A percentile compares a stretch with the other conserved stretches of the same genome.
These are phyloP conservation scores for Fusarium tanahbumbuense DNA, from an alignment of 2,329 filamentous ascomycete genomes.

Conservation along the genomic window DNA sequence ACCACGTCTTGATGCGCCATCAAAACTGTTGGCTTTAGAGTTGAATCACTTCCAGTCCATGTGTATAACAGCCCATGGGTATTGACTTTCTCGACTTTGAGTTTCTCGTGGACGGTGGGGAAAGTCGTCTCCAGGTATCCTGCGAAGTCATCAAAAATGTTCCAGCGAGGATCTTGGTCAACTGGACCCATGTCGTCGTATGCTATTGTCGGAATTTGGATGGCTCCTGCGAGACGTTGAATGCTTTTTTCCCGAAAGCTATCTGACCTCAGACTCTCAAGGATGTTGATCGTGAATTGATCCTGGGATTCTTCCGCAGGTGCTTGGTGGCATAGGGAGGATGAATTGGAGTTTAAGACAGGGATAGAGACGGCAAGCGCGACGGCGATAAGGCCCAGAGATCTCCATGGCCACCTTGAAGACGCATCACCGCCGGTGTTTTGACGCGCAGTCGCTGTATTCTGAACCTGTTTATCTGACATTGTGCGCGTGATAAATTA, in stretches of 20 bases:
- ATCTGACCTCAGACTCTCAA: background rate
- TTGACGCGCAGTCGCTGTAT: background rate
- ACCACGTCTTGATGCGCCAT: slow-evolving; percentile 1
- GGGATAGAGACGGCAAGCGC: background rate
- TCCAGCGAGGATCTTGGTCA: background rate
- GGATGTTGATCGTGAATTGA: background rate
- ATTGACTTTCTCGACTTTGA: background rate
- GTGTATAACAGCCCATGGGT: background rate
- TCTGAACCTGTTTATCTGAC: background rate
- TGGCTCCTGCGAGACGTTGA: background rate
- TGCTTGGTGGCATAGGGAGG: background rate
- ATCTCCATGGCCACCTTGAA: background rate
- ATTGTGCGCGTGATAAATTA: background rate
- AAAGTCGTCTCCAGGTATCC: background rate
- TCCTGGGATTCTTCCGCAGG: background rate
- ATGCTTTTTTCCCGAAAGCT: background rate
- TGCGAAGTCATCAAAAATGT: background rate
- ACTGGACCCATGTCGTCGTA: background rate
- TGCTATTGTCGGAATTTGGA: background rate
- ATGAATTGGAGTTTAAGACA: background rate
- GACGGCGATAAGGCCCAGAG: background rate
- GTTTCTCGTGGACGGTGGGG: background rate
- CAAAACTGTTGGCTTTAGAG: background rate
- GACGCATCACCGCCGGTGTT: background rate
- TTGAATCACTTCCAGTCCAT: background rate